Evolutionary conservation across 192 early-diverging fungal genomes (phyloP).

Genomic region (Powellomyces hirtus): DNA sequence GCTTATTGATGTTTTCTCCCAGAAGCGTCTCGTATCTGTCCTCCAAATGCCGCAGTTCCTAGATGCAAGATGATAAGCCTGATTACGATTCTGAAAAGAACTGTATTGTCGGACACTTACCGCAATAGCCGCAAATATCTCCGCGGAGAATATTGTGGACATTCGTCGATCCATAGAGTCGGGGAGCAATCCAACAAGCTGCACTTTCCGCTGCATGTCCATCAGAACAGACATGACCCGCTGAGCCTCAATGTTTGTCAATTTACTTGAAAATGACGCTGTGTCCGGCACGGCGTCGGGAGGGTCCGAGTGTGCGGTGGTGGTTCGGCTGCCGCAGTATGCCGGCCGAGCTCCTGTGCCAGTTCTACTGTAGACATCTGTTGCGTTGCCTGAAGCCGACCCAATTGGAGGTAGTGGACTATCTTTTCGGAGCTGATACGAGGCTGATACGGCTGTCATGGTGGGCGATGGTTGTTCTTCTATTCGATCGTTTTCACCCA

Average conservation of each 20-base stretch:
- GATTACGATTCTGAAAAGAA: neutral
- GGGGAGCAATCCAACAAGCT: slow-evolving; percentile 44
- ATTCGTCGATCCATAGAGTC: slow-evolving; percentile 47
- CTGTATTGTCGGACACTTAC: slow-evolving; percentile 17
- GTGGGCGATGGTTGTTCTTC: too few species aligned
- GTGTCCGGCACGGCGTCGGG: neutral
- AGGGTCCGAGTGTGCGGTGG: neutral
- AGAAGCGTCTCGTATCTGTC: slow-evolving; percentile 36
- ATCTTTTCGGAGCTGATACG: neutral
- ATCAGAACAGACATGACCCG: slow-evolving; percentile 56
- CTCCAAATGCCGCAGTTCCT: slow-evolving; percentile 49
- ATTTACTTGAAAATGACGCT: slow-evolving; percentile 38
- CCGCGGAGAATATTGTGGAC: slow-evolving; percentile 38
- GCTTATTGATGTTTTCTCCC: too few species aligned
- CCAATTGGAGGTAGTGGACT: neutral
- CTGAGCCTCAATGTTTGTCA: slow-evolving; percentile 55
- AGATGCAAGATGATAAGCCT: neutral
- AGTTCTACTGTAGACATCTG: neutral
- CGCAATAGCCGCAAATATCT: slow-evolving; percentile 36
- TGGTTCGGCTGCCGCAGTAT: neutral
- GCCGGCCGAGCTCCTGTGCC: neutral
- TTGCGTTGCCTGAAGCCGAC: neutral
- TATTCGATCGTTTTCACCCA: too few species aligned
- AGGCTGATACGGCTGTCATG: neutral
- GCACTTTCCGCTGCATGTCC: slow-evolving; percentile 51